Evolutionary conservation across 257 asterid genomes (phyloP).

Genomic region (Plantago elongata): DNA sequence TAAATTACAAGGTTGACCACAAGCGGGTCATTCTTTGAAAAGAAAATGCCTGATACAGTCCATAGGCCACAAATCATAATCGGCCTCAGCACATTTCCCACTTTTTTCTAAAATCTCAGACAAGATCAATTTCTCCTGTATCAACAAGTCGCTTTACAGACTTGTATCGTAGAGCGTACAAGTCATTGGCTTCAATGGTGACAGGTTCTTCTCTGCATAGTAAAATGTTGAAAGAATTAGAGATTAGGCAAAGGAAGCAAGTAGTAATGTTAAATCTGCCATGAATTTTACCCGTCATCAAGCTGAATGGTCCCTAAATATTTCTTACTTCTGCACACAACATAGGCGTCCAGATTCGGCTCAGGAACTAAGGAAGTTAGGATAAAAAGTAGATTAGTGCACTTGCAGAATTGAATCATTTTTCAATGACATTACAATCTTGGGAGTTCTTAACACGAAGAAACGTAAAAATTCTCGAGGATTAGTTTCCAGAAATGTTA

Average conservation of each 20-base stretch:
- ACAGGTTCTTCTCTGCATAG: constrained; percentile 63
- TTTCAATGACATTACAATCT: not conserved
- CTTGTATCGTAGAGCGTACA: constrained; percentile 76
- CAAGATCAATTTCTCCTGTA: constrained; percentile 76
- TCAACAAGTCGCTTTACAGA: constrained; percentile 81
- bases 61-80: too few species aligned
- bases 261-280: not conserved
- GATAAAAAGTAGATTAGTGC: constrained; percentile 6
- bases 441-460: too few species aligned
- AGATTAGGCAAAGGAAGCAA: constrained; percentile 2
- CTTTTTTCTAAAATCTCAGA: constrained; percentile 30
- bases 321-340: constrained; percentile 80
- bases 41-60: too few species aligned
- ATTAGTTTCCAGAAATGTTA: not conserved
- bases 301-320: constrained; percentile 75
- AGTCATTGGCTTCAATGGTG: constrained; percentile 74
- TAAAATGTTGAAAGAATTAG: constrained; percentile 19
- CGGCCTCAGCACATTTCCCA: constrained; percentile 6
- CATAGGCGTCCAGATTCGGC: constrained; percentile 66
- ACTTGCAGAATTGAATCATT: not conserved
- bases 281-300: constrained; percentile 53
- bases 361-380: constrained; percentile 50
- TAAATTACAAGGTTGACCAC: too few species aligned
- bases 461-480: too few species aligned
- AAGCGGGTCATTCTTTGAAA: too few species aligned